Percentiles rank a stretch among this genome's conserved stretches.
phyloP scores from a whole-genome alignment of 2,329 filamentous ascomycete species.

The Magnaporthiopsis incrustans region DNA sequence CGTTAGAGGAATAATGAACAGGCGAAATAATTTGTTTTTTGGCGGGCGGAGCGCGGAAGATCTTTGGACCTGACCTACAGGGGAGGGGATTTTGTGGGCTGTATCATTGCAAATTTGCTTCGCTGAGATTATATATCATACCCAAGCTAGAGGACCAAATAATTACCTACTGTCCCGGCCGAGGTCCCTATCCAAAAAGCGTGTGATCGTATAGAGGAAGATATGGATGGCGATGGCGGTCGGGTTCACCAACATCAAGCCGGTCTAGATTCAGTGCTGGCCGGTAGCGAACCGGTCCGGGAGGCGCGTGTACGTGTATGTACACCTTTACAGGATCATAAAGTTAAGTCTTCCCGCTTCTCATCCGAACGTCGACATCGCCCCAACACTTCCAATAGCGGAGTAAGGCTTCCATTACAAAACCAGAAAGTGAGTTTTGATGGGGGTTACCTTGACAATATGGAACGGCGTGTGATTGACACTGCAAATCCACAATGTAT shows the following conservation, averaged over 20 bases:
- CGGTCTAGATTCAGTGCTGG: not conserved
- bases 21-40: constrained; percentile 1
- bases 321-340: too few relatives aligned
- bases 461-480: too few relatives aligned
- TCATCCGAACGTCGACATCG: too few relatives aligned
- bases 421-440: too few relatives aligned
- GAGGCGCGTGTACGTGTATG: too few relatives aligned
- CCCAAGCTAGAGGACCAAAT: not conserved
- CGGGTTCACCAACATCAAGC: not conserved
- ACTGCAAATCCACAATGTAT: too few relatives aligned
- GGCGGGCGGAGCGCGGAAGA: not conserved
- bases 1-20: not conserved
- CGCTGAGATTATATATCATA: not conserved
- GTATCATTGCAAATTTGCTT: constrained; percentile 4
- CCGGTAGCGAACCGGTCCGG: too few relatives aligned
- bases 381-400: too few relatives aligned
- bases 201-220: not conserved
- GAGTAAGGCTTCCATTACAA: too few relatives aligned
- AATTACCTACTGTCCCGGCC: too few relatives aligned
- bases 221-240: not conserved
- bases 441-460: too few relatives aligned
- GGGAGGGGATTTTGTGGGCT: constrained; percentile 6
- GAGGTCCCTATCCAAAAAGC: not conserved
- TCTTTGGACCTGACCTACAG: constrained; percentile 9
- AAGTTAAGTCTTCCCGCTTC: too few relatives aligned